Conservation (phyloP, 768 basidiomycete genomes). For the Naematelia encephala region DNA sequence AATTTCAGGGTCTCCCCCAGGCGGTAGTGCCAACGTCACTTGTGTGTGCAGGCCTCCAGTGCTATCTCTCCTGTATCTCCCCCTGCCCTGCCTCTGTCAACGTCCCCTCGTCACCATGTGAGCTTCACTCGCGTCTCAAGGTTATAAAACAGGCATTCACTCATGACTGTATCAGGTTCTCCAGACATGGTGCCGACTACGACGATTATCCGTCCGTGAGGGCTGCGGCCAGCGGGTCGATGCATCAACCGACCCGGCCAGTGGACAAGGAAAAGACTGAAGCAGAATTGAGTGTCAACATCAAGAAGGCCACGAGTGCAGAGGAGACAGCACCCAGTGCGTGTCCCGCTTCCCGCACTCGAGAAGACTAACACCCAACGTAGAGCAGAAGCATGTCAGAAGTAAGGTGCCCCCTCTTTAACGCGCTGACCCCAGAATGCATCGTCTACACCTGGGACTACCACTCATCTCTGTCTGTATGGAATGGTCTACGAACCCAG, state of each 20-base stretch:
- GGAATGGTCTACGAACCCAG: constrained; percentile 94
- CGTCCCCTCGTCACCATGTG: constrained; percentile 3
- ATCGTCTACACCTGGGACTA: constrained; percentile 99
- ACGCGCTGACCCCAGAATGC: constrained; percentile 63
- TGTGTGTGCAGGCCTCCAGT: neutral
- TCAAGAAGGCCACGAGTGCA: constrained; percentile 95
- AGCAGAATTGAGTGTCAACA: constrained; percentile 84
- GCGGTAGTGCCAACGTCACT: neutral
- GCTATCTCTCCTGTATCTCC: neutral
- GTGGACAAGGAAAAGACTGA: constrained; percentile 99
- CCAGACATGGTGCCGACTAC: constrained; percentile 32
- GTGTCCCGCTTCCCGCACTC: neutral
- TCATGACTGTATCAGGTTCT: constrained; percentile 23
- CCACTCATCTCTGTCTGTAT: constrained; percentile 94
- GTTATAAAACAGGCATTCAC: neutral
- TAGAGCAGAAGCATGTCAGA: constrained; percentile 93
- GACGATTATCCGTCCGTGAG: constrained; percentile 55
- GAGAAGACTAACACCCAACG: neutral
- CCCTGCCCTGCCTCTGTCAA: neutral
- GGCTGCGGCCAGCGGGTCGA: constrained; percentile 32
- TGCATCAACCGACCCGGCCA: constrained; percentile 89
- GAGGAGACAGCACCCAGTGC: constrained; percentile 87
- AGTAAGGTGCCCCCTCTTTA: constrained; percentile 57
- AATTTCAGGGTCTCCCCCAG: too few relatives aligned
- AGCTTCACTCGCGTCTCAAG: neutral